Percentiles rank a stretch among this genome's conserved stretches.
Conservation (phyloP, 2,329 filamentous ascomycete species). For the Bipolaris sorokiniana region DNA sequence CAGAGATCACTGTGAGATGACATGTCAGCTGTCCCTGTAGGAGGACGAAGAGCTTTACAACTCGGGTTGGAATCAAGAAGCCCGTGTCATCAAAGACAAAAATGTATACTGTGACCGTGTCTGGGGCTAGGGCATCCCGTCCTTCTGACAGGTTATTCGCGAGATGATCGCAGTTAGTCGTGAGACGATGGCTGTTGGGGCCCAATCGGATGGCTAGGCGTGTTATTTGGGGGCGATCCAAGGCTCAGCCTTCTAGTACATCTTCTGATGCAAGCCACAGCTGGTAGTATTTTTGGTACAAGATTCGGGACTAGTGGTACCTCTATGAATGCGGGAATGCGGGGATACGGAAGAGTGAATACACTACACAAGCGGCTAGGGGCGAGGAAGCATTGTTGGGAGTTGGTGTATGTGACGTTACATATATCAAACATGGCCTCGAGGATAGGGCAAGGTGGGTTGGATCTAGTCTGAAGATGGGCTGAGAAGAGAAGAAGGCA, state of each 20-base stretch:
- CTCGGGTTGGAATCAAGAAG: not conserved
- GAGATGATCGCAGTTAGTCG: not conserved
- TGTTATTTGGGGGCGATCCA: not conserved
- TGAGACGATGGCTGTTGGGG: not conserved
- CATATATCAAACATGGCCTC: no score
- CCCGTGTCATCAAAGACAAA: not conserved
- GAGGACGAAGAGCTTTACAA: not conserved
- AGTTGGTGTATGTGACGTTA: no score
- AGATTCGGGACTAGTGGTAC: not conserved
- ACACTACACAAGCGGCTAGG: not conserved
- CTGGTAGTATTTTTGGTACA: not conserved
- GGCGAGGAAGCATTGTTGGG: not conserved
- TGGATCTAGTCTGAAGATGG: not conserved
- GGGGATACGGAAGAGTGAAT: not conserved
- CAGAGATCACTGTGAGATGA: not conserved
- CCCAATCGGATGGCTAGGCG: constrained; percentile 5
- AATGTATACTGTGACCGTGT: not conserved
- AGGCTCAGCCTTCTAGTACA: not conserved
- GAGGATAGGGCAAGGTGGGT: no score
- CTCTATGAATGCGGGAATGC: not conserved
- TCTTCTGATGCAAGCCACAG: not conserved
- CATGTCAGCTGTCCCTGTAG: not conserved
- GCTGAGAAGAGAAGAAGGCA: not conserved
- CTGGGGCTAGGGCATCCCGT: not conserved
- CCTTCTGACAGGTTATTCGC: not conserved